Conservation (phyloP, 108 stramenopile species). For the Skeletonema costatum region DNA sequence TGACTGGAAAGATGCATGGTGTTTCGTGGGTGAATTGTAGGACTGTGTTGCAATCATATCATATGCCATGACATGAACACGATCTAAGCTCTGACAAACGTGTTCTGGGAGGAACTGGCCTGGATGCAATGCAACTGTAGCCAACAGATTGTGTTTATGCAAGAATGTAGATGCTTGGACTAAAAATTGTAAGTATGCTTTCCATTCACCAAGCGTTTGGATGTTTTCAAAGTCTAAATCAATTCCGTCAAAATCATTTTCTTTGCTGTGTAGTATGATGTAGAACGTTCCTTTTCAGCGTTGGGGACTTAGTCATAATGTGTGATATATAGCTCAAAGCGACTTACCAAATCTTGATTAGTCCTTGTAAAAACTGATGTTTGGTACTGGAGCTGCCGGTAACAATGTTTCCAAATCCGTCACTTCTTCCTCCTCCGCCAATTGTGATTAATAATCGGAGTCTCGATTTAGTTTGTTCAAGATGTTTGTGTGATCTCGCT, state of each 20-base stretch:
- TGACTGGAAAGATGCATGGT: slow-evolving; percentile 22
- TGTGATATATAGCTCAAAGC: not conserved
- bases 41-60: slow-evolving; percentile 52
- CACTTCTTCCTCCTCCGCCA: slow-evolving; percentile 42
- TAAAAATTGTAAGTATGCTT: slow-evolving; percentile 41
- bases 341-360: slow-evolving; percentile 35
- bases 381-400: slow-evolving; percentile 4
- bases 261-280: slow-evolving; percentile 7
- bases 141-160: slow-evolving; percentile 27
- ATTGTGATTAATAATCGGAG: slow-evolving; percentile 29
- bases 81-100: slow-evolving; percentile 51
- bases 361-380: slow-evolving; percentile 11
- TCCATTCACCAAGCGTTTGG: slow-evolving; percentile 36
- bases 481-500: slow-evolving; percentile 52
- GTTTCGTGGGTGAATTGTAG: slow-evolving; percentile 12
- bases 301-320: not conserved
- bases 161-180: slow-evolving; percentile 18
- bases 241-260: slow-evolving; percentile 51
- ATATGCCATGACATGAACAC: slow-evolving; percentile 76
- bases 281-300: not conserved
- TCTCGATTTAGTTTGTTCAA: slow-evolving; percentile 9
- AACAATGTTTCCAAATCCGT: slow-evolving; percentile 31
- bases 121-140: slow-evolving; percentile 57
- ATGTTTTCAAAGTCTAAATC: slow-evolving; percentile 57
- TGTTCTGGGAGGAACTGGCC: slow-evolving; percentile 40